phyloP scores from a whole-genome alignment of 1,139 yeast species.

The Candida mesenterica region DNA sequence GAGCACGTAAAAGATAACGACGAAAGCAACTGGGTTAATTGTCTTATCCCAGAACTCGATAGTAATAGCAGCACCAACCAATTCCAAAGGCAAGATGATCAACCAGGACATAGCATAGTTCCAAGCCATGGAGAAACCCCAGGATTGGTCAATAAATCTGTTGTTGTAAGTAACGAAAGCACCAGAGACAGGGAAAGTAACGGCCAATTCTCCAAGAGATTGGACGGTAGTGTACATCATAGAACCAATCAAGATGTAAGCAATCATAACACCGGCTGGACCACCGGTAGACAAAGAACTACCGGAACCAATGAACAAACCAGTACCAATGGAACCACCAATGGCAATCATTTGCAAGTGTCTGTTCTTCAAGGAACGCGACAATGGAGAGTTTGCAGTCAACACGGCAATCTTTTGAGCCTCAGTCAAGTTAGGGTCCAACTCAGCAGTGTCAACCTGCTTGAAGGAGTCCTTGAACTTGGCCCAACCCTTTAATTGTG shows the following conservation, averaged over 20 bases:
- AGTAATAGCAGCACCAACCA: conserved; percentile 57
- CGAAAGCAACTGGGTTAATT: conserved; percentile 40
- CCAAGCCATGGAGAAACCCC: conserved; percentile 83
- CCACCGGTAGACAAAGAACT: conserved; percentile 68
- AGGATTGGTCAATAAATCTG: conserved; percentile 67
- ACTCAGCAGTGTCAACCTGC: conserved; percentile 44
- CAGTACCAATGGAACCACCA: conserved; percentile 88
- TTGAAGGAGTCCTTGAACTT: conserved; percentile 56
- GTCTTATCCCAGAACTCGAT: conserved; percentile 33
- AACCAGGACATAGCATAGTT: conserved; percentile 81
- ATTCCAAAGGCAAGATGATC: conserved; percentile 69
- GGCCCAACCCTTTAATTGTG: conserved; percentile 37
- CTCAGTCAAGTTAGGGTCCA: conserved; percentile 65
- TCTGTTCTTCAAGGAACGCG: conserved; percentile 59
- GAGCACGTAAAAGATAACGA: conserved; percentile 37
- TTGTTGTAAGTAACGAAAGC: conserved; percentile 73
- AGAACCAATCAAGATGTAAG: conserved; percentile 65
- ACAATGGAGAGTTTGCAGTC: conserved; percentile 70
- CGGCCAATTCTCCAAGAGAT: conserved; percentile 84
- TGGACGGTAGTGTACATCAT: conserved; percentile 75
- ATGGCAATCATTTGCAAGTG: conserved; percentile 83
- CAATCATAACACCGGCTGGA: conserved; percentile 72
- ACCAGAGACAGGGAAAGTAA: conserved; percentile 75
- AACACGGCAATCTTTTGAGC: conserved; percentile 65
- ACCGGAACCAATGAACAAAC: conserved; percentile 75